Conservation (phyloP, 768 basidiomycete genomes). For the Tylopilus plumbeoviolaceoides region DNA sequence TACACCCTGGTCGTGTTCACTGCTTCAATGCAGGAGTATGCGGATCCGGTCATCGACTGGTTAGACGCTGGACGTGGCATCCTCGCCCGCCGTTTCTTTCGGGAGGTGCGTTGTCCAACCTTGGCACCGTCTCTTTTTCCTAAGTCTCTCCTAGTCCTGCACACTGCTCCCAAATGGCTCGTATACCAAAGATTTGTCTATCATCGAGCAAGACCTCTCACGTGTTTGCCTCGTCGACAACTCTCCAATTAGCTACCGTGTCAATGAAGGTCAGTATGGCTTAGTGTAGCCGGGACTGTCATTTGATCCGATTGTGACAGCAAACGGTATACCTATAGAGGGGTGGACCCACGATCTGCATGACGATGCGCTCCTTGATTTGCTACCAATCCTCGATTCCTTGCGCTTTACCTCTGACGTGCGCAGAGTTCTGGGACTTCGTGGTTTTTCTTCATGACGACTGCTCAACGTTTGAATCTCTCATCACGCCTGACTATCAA, state of each 20-base stretch:
- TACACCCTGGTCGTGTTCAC: constrained; percentile 99
- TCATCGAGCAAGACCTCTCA: constrained; percentile 88
- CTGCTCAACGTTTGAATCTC: constrained; percentile 3
- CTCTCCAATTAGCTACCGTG: constrained; percentile 86
- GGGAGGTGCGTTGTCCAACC: constrained; percentile 60
- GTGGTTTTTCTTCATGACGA: constrained; percentile 42
- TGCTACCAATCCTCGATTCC: constrained; percentile 93
- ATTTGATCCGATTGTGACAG: constrained; percentile 38
- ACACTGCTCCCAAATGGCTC: constrained; percentile 88
- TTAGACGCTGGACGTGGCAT: constrained; percentile 92
- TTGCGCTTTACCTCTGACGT: constrained; percentile 96
- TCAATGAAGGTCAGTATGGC: constrained; percentile 75
- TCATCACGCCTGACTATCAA: constrained; percentile 7
- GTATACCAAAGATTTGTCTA: constrained; percentile 88
- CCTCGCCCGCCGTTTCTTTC: constrained; percentile 82
- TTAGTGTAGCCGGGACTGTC: neutral
- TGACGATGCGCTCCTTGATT: constrained; percentile 94
- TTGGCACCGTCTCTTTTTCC: neutral
- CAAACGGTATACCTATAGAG: constrained; percentile 98
- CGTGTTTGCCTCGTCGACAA: constrained; percentile 95
- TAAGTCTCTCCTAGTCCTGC: constrained; percentile 61
- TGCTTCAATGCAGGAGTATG: constrained; percentile 98
- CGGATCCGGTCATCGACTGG: constrained; percentile 99
- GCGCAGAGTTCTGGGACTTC: constrained; percentile 80
- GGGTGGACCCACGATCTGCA: constrained; percentile 98